A percentile compares a stretch with the other conserved stretches of the same genome.
phyloP scores from a whole-genome alignment of 345 rosid genomes.

The Salix koriyanagi region DNA sequence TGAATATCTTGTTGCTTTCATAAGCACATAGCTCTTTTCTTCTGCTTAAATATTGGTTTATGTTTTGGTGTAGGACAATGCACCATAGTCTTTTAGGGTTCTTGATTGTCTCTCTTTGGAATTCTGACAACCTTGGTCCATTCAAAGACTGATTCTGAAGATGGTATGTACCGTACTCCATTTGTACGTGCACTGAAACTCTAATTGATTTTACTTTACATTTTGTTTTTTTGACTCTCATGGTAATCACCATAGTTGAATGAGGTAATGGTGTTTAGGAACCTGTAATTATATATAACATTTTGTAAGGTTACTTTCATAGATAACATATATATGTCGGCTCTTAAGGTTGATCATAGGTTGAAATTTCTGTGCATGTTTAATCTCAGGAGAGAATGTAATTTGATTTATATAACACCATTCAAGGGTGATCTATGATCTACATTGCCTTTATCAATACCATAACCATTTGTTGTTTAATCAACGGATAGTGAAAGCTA shows the following conservation, averaged over 20 bases:
- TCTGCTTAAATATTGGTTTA: neutral
- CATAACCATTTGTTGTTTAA: too few relatives aligned
- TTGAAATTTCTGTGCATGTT: too few relatives aligned
- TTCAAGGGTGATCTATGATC: too few relatives aligned
- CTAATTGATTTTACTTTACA: neutral
- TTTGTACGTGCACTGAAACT: neutral
- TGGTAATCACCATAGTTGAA: neutral
- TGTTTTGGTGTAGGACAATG: conserved; percentile 10
- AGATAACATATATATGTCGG: too few relatives aligned
- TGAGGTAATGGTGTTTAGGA: too few relatives aligned
- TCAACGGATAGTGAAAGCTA: too few relatives aligned
- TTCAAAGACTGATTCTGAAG: conserved; percentile 53
- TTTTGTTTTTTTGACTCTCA: neutral
- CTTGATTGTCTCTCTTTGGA: conserved; percentile 33
- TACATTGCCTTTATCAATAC: too few relatives aligned
- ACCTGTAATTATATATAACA: too few relatives aligned
- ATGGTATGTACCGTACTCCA: conserved; percentile 32
- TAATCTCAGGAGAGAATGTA: too few relatives aligned
- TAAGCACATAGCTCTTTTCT: neutral
- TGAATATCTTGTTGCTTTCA: neutral
- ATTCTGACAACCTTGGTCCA: conserved; percentile 28
- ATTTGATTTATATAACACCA: too few relatives aligned
- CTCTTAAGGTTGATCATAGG: too few relatives aligned
- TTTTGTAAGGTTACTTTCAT: too few relatives aligned
- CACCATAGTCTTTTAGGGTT: conserved; percentile 9